These are phyloP conservation scores for Flaveria sonorensis DNA, from an alignment of 129 eudicot genomes.

Conservation along the genomic window DNA sequence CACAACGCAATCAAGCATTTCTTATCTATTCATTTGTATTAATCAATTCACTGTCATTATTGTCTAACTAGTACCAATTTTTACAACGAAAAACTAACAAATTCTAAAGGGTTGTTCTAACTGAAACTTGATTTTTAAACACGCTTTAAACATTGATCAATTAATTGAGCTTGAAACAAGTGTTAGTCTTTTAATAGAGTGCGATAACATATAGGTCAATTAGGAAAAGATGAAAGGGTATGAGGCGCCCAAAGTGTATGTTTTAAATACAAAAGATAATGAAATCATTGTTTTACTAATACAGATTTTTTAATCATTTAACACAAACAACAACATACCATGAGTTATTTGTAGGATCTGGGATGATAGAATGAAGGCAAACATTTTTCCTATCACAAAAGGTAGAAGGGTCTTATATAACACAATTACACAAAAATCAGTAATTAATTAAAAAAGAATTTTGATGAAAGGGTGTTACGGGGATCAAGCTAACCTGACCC, in stretches of 20 bases:
- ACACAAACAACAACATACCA: too few species aligned
- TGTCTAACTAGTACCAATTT: background rate
- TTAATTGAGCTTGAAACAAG: background rate
- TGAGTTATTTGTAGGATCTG: too few species aligned
- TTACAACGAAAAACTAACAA: background rate
- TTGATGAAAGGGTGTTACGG: background rate
- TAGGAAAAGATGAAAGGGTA: too few species aligned
- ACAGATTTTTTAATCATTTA: too few species aligned
- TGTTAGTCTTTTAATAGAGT: background rate
- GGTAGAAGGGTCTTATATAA: too few species aligned
- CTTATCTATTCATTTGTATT: background rate
- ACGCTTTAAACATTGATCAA: background rate
- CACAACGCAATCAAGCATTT: slow-evolving; percentile 7
- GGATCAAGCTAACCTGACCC: background rate
- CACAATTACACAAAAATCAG: too few species aligned
- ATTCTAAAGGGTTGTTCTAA: background rate
- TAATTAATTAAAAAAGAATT: background rate
- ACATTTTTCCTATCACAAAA: background rate
- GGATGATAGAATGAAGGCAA: background rate
- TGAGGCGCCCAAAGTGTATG: too few species aligned
- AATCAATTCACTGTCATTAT: background rate
- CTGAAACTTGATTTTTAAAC: background rate
- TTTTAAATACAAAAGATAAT: too few species aligned
- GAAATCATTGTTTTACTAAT: too few species aligned
- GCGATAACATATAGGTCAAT: too few species aligned